These are phyloP conservation scores for Malus hybrid DNA, from an alignment of 331 rosid genomes.

Conservation along the genomic window DNA sequence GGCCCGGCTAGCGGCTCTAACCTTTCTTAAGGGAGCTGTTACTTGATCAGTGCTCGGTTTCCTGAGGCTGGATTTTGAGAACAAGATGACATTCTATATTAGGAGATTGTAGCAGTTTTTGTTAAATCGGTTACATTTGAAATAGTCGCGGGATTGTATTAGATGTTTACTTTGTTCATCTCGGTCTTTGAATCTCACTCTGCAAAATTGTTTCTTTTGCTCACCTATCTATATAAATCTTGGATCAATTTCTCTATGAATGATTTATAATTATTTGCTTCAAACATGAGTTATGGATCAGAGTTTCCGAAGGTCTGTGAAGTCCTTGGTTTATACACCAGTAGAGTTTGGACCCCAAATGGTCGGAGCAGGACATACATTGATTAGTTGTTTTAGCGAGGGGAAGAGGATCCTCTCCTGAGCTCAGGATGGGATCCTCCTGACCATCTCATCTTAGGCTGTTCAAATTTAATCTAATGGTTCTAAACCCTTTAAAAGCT, in stretches of 20 bases:
- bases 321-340: too few species aligned
- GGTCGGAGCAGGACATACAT: too few species aligned
- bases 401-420: too few species aligned
- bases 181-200: neutral
- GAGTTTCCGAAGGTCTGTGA: too few species aligned
- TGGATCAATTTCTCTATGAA: neutral
- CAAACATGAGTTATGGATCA: too few species aligned
- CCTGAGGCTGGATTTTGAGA: neutral
- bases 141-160: neutral
- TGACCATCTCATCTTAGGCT: too few species aligned
- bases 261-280: neutral
- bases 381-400: too few species aligned
- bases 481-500: too few species aligned
- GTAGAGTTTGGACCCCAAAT: too few species aligned
- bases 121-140: neutral
- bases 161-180: neutral
- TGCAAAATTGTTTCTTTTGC: neutral
- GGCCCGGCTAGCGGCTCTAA: slow-evolving; percentile 51
- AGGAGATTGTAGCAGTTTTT: neutral
- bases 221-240: neutral
- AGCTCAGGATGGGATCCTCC: too few species aligned
- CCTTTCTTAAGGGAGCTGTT: slow-evolving; percentile 11
- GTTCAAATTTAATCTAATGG: too few species aligned
- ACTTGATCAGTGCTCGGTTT: neutral
- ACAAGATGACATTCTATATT: neutral